phyloP scores from a whole-genome alignment of 2,329 filamentous ascomycete genomes.

The Neonectria magnoliae region DNA sequence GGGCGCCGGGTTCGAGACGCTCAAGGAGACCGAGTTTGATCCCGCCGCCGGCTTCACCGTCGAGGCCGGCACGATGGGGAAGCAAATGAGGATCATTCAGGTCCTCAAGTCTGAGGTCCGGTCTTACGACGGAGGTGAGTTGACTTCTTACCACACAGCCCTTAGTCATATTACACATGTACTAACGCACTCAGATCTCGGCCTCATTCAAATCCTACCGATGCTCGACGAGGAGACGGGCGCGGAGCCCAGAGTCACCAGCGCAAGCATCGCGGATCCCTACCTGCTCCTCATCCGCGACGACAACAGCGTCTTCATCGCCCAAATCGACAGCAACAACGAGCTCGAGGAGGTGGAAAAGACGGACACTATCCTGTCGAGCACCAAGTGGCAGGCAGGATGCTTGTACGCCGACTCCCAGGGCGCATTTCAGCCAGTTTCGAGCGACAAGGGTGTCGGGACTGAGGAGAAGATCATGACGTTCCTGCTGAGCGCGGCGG shows the following conservation, averaged over 20 bases:
- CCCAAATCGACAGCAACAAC: slow-evolving; percentile 78
- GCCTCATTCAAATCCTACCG: slow-evolving; percentile 88
- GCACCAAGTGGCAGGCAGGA: slow-evolving; percentile 82
- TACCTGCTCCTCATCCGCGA: slow-evolving; percentile 86
- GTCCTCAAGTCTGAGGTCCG: slow-evolving; percentile 87
- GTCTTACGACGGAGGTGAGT: slow-evolving; percentile 88
- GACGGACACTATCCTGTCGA: slow-evolving; percentile 63
- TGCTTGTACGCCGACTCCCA: slow-evolving; percentile 80
- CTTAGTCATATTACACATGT: slow-evolving; percentile 3
- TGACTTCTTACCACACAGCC: background rate
- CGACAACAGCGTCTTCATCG: slow-evolving; percentile 81
- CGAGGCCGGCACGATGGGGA: slow-evolving; percentile 85
- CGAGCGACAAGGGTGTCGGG: slow-evolving; percentile 52
- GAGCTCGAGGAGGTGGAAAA: slow-evolving; percentile 86
- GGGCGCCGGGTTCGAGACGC: slow-evolving; percentile 77
- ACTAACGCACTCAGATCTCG: slow-evolving; percentile 71
- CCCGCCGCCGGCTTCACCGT: slow-evolving; percentile 87
- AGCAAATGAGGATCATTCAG: slow-evolving; percentile 84
- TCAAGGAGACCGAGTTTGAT: slow-evolving; percentile 90
- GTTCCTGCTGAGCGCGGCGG: slow-evolving; percentile 81
- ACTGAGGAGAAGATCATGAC: slow-evolving; percentile 68
- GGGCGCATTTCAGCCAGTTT: slow-evolving; percentile 61
- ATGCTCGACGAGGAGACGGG: slow-evolving; percentile 92
- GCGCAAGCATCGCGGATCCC: slow-evolving; percentile 86
- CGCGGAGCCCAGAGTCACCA: slow-evolving; percentile 79